These are phyloP conservation scores for Auricularia sp. DNA, from an alignment of 768 basidiomycete genomes.

Conservation along the genomic window DNA sequence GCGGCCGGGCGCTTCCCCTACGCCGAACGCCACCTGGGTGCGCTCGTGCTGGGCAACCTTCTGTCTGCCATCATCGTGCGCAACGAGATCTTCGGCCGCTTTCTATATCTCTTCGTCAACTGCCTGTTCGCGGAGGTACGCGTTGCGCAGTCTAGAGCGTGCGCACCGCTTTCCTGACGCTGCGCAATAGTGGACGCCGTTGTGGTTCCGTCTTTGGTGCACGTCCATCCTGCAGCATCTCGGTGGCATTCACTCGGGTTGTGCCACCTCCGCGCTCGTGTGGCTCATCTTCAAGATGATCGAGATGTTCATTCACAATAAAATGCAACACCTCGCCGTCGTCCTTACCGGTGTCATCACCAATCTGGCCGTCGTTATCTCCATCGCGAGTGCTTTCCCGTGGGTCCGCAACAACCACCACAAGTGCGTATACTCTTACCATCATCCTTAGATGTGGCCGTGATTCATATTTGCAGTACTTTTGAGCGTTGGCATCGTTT, in stretches of 20 bases:
- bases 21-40: neutral
- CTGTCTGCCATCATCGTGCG: neutral
- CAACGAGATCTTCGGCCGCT: constrained; percentile 8
- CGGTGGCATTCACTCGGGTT: constrained; percentile 13
- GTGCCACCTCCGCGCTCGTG: constrained; percentile 8
- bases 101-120: constrained; percentile 8
- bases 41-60: constrained; percentile 3
- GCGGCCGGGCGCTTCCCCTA: neutral
- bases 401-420: constrained; percentile 29
- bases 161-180: neutral
- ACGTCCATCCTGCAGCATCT: constrained; percentile 10
- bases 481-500: constrained; percentile 14
- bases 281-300: constrained; percentile 19
- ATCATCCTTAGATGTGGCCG: neutral
- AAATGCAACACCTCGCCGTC: constrained; percentile 40
- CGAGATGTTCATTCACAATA: constrained; percentile 39
- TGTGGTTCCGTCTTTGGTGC: neutral
- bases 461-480: neutral
- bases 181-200: constrained; percentile 2
- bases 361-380: constrained; percentile 26
- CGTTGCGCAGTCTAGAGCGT: neutral
- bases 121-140: constrained; percentile 1
- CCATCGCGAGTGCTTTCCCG: constrained; percentile 40
- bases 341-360: constrained; percentile 29
- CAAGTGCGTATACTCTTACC: constrained; percentile 1